Base-by-base conservation (phyloP, 2,329 filamentous ascomycete genomes). In the Fusarium buxicola region DNA sequence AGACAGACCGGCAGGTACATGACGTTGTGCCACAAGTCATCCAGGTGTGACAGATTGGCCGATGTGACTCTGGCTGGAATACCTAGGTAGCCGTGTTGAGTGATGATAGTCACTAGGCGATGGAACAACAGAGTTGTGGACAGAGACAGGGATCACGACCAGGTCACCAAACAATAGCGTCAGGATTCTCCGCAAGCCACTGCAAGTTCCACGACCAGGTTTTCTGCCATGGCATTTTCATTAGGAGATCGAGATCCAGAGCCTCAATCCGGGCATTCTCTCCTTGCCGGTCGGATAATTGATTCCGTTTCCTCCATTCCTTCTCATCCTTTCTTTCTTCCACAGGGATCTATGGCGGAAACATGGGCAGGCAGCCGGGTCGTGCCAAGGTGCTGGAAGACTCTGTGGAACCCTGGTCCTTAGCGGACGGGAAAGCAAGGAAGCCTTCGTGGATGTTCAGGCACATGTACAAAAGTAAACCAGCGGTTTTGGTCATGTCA, bases 341-440 rank as follows among this genome's bases (percentile, higher is more conserved):
- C 27, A 30, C 52, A 45, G 48, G 50, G 64, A 58, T 39, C 68
- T 62, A 66, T 69, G 58, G 45, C 65, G 68, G 68, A 60, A 65
- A 31, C 53, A 55, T 63, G 57, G 68, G 55, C 49, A 57, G 50
- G 54, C 46, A 52, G 39, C 58, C 52, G 48, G 56, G 47, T 47
- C 54, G 50, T 58, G 47, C 62, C 49, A 64, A 63, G 46, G 40
- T 55, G 45, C 52, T 53, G 55, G 64, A 66, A 70, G 52, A 57
- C 27, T 64, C 55, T 57, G 45, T 60, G 66, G 67, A 55, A 49
- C 59, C 59, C 41, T 53, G 41, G 25, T 38, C 15, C 32, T 52
- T 51, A 36, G 36, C 38, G 46, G 53, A 45, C 32, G 44, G 30
- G 55, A 66, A 65, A 66, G 40, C 58, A 66, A 60, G 58, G 62